A percentile compares a stretch with the other conserved stretches of the same genome.
phyloP scores from a whole-genome alignment of 2,329 filamentous ascomycete species.

The Talaromyces sp. region DNA sequence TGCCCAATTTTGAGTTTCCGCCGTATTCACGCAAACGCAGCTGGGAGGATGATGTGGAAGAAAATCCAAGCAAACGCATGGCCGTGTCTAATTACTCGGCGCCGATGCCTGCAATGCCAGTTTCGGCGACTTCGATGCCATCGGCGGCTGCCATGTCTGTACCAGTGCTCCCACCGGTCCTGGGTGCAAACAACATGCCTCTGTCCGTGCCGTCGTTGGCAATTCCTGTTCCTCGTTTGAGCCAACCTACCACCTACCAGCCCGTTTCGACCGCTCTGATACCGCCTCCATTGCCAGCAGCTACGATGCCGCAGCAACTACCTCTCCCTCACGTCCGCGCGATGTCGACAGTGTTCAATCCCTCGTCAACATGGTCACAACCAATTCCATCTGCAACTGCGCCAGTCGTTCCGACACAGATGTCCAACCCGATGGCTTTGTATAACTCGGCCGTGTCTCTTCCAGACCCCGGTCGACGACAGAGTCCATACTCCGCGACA shows the following conservation, averaged over 20 bases:
- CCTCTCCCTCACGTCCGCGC: constrained; percentile 63
- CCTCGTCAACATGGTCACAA: constrained; percentile 51
- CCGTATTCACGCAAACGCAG: constrained; percentile 55
- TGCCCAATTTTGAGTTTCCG: constrained; percentile 22
- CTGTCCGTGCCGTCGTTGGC: constrained; percentile 35
- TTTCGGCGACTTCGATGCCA: constrained; percentile 23
- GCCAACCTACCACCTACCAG: constrained; percentile 65
- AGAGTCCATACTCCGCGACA: constrained; percentile 46
- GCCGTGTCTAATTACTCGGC: constrained; percentile 25
- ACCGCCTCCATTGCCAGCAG: constrained; percentile 47
- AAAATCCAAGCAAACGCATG: constrained; percentile 56
- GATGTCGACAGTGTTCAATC: constrained; percentile 72
- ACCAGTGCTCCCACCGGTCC: constrained; percentile 34
- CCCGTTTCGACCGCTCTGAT: constrained; percentile 50
- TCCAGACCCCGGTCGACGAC: constrained; percentile 42
- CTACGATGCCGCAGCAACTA: constrained; percentile 15
- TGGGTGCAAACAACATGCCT: constrained; percentile 24
- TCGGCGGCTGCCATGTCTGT: constrained; percentile 21
- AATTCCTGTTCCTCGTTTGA: constrained; percentile 52
- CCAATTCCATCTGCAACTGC: constrained; percentile 36
- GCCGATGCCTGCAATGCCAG: constrained; percentile 27
- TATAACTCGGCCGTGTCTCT: constrained; percentile 31
- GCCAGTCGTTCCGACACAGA: constrained; percentile 24
- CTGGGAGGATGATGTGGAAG: constrained; percentile 52
- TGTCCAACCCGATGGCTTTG: constrained; percentile 20